Evolutionary conservation across 306 rosid species (phyloP).

Genomic region (Trifolium fragiferum): DNA sequence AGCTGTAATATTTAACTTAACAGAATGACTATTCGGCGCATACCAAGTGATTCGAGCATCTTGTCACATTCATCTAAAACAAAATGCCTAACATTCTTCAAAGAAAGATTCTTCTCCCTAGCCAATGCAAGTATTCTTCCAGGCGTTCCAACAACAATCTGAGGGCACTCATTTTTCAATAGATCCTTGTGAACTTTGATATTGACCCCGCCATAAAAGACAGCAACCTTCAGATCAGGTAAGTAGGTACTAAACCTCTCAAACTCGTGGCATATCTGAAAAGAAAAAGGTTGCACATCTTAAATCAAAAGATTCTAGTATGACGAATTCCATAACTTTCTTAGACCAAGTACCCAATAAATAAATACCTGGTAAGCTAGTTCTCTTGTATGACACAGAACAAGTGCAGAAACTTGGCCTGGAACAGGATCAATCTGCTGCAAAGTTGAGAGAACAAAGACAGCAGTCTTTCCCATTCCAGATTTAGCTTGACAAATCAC

Average conservation of each 20-base stretch:
- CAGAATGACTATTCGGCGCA: conserved; percentile 7
- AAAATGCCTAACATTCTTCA: conserved; percentile 95
- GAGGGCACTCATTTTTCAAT: conserved; percentile 94
- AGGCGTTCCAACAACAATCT: conserved; percentile 99
- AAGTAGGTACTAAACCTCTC: conserved; percentile 96
- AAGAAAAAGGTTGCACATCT: not conserved
- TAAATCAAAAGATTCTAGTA: not conserved
- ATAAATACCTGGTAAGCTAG: conserved; percentile 86
- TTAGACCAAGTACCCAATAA: not conserved
- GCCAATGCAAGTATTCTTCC: conserved; percentile 89
- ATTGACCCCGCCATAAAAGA: conserved; percentile 95
- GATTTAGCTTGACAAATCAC: conserved; percentile 99
- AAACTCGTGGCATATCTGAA: conserved; percentile 95
- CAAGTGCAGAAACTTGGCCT: conserved; percentile 96
- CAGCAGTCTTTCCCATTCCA: conserved; percentile 99
- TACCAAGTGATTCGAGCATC: conserved; percentile 99
- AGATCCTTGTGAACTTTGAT: conserved; percentile 93
- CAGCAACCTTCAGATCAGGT: conserved; percentile 96
- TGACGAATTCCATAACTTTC: not conserved
- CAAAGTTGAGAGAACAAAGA: conserved; percentile 88
- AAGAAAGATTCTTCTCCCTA: conserved; percentile 86
- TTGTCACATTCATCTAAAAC: conserved; percentile 97
- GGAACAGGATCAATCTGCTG: conserved; percentile 99
- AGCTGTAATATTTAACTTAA: not conserved
- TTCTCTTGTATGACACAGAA: conserved; percentile 95